These are phyloP conservation scores for Chaetomium sp. DNA, from an alignment of 2,329 filamentous ascomycete genomes.

Conservation along the genomic window DNA sequence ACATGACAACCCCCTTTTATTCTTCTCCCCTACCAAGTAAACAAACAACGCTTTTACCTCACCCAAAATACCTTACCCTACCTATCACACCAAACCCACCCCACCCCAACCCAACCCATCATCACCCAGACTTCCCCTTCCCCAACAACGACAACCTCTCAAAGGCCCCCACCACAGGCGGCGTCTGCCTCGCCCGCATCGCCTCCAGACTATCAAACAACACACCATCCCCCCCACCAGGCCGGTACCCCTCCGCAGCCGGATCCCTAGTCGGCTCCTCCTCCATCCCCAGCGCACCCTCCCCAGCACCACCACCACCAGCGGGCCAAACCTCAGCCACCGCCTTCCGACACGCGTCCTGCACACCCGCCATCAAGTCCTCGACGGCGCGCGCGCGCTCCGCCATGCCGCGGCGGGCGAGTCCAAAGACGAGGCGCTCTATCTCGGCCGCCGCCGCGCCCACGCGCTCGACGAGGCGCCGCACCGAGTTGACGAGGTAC, in stretches of 20 bases:
- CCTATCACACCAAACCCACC: neutral
- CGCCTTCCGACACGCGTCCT: conserved; percentile 67
- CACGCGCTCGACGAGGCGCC: conserved; percentile 79
- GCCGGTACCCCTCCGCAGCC: conserved; percentile 39
- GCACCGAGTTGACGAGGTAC: conserved; percentile 87
- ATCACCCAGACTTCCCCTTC: conserved; percentile 21
- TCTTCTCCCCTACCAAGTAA: neutral
- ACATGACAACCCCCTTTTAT: conserved; percentile 7
- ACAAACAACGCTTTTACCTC: conserved; percentile 10
- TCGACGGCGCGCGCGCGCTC: conserved; percentile 83
- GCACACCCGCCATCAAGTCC: conserved; percentile 70
- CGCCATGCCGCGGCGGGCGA: conserved; percentile 80
- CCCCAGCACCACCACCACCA: conserved; percentile 8
- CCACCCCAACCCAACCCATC: neutral
- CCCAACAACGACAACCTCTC: conserved; percentile 53
- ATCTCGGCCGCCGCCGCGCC: conserved; percentile 74
- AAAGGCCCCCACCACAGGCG: conserved; percentile 53
- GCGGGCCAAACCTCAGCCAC: conserved; percentile 66
- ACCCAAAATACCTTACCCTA: neutral
- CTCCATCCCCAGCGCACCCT: conserved; percentile 32
- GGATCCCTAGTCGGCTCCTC: conserved; percentile 27
- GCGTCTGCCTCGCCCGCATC: conserved; percentile 48
- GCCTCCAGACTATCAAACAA: conserved; percentile 54
- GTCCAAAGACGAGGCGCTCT: conserved; percentile 70
- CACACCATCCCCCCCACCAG: conserved; percentile 56